These are phyloP conservation scores for Reutealis trisperma DNA, from an alignment of 345 rosid genomes.

Conservation along the genomic window DNA sequence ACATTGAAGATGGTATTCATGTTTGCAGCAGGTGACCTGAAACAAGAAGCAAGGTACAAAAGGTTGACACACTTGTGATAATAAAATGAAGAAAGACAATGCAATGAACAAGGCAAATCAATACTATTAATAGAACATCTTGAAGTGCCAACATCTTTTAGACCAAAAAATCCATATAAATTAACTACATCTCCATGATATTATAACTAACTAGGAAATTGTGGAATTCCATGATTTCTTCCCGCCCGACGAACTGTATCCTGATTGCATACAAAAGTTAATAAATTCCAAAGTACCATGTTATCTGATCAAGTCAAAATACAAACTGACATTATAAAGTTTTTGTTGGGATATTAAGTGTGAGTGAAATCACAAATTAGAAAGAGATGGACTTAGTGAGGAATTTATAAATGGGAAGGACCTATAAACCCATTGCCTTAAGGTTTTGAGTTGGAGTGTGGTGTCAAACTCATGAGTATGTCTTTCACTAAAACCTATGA, in stretches of 20 bases:
- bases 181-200: neutral
- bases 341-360: no score
- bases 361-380: no score
- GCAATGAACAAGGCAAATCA: neutral
- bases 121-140: neutral
- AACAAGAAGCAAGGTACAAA: constrained; percentile 18
- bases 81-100: neutral
- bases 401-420: no score
- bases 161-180: neutral
- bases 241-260: neutral
- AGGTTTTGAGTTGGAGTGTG: no score
- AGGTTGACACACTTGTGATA: neutral
- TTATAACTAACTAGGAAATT: neutral
- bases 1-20: constrained; percentile 94
- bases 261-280: no score
- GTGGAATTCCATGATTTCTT: neutral
- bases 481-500: no score
- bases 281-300: no score
- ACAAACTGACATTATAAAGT: no score
- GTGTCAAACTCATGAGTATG: no score
- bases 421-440: no score
- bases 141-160: neutral
- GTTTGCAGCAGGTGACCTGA: constrained; percentile 90
- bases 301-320: no score
- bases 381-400: no score